Evolutionary conservation across 306 rosid species (phyloP).

Genomic region (Sindora glabra): DNA sequence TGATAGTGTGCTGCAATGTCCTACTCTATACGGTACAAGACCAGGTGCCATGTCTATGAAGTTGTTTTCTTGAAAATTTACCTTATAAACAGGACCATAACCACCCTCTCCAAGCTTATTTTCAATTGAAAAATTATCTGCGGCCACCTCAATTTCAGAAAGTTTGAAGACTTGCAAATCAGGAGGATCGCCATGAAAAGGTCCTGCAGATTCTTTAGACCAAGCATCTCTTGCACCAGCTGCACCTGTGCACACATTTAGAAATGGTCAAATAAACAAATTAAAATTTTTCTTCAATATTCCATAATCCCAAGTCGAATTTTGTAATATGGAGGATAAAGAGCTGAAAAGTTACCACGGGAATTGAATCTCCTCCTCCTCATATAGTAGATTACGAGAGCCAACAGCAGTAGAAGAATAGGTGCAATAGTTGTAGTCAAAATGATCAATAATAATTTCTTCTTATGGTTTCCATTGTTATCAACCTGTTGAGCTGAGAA

Average conservation of each 20-base stretch:
- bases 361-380: not conserved
- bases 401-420: not conserved
- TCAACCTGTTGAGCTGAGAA: not conserved
- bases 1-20: not conserved
- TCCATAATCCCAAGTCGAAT: not conserved
- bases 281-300: not conserved
- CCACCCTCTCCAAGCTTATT: no score
- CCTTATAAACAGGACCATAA: no score
- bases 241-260: not conserved
- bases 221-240: not conserved
- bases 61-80: not conserved
- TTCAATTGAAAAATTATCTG: conserved; percentile 20
- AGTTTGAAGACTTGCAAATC: conserved; percentile 16
- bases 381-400: not conserved
- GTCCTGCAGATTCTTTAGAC: conserved; percentile 1
- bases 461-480: not conserved
- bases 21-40: not conserved
- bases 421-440: not conserved
- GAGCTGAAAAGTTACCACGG: not conserved
- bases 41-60: not conserved
- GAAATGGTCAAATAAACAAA: not conserved
- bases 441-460: not conserved
- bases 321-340: not conserved
- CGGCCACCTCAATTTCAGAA: conserved; percentile 21
- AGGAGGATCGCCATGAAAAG: conserved; percentile 13